These are phyloP conservation scores for Suhomyces faveliae DNA, from an alignment of 805 yeast genomes.

Conservation along the genomic window DNA sequence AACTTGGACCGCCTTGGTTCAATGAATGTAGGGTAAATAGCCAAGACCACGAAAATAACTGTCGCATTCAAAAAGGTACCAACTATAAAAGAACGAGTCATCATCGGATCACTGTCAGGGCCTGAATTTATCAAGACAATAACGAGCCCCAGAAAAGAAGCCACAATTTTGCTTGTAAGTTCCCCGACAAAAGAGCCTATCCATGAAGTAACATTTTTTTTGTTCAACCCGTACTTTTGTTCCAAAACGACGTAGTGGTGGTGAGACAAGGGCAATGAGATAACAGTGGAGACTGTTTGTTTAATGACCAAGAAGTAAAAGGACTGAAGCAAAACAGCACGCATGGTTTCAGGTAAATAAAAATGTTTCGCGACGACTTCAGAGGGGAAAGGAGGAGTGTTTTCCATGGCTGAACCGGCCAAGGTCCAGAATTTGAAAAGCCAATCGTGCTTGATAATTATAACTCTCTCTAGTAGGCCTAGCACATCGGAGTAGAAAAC, in stretches of 20 bases:
- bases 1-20: slow-evolving; percentile 92
- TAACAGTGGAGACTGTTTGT: slow-evolving; percentile 50
- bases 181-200: slow-evolving; percentile 48
- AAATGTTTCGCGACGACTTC: no score
- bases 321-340: slow-evolving; percentile 70
- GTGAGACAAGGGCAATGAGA: slow-evolving; percentile 66
- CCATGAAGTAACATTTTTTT: slow-evolving; percentile 72
- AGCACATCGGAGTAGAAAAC: slow-evolving; percentile 54
- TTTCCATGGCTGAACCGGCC: slow-evolving; percentile 63
- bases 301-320: slow-evolving; percentile 56
- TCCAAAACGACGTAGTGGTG: slow-evolving; percentile 86
- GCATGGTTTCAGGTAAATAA: slow-evolving; percentile 37
- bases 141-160: slow-evolving; percentile 68
- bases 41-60: slow-evolving; percentile 71
- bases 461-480: slow-evolving; percentile 54
- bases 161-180: slow-evolving; percentile 66
- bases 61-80: no score
- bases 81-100: slow-evolving; percentile 72
- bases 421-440: slow-evolving; percentile 38
- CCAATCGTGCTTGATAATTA: slow-evolving; percentile 56
- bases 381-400: slow-evolving; percentile 46
- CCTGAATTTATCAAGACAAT: slow-evolving; percentile 82
- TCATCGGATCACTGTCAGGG: slow-evolving; percentile 74
- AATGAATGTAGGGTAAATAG: slow-evolving; percentile 79
- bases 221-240: slow-evolving; percentile 91